Percentiles rank a stretch among this genome's conserved stretches.
Conservation (phyloP, 352 stramenopile genomes). For the Phytophthora sansomeana region DNA sequence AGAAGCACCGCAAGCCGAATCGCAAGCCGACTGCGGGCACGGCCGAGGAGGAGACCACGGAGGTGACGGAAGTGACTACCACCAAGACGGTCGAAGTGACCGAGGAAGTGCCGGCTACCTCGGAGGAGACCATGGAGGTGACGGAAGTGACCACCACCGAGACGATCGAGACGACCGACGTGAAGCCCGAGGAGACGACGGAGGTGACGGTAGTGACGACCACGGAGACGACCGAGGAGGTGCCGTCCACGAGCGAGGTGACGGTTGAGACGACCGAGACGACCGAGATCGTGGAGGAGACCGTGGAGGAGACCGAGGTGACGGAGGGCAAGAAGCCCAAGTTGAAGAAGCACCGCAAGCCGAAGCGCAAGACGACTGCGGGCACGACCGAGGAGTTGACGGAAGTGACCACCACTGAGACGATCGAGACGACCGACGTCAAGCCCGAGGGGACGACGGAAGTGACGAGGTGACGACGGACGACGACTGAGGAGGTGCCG, state of each 20-base stretch:
- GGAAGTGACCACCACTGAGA: no score
- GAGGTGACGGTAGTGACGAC: no score
- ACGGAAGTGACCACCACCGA: slow-evolving; percentile 7
- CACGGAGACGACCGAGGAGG: slow-evolving; percentile 5
- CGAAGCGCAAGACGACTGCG: neutral
- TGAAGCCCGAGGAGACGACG: no score
- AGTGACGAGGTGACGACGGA: no score
- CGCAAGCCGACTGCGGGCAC: neutral
- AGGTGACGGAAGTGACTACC: neutral
- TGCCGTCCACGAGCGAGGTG: no score
- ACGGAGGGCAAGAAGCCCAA: slow-evolving; percentile 9
- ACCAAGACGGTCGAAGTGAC: neutral
- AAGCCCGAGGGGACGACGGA: no score
- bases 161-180: slow-evolving; percentile 9
- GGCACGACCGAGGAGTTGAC: no score
- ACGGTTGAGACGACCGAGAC: slow-evolving; percentile 1
- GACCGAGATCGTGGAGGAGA: neutral
- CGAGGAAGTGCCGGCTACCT: no score
- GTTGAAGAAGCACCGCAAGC: slow-evolving; percentile 10
- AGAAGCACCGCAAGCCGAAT: neutral
- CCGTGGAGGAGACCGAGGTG: slow-evolving; percentile 6
- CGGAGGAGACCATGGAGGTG: slow-evolving; percentile 4
- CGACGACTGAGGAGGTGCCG: no score
- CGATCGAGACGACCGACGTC: neutral
- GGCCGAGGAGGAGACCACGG: neutral